phyloP scores from a whole-genome alignment of 495 filamentous ascomycete species.

The Articulospora tetracladia region DNA sequence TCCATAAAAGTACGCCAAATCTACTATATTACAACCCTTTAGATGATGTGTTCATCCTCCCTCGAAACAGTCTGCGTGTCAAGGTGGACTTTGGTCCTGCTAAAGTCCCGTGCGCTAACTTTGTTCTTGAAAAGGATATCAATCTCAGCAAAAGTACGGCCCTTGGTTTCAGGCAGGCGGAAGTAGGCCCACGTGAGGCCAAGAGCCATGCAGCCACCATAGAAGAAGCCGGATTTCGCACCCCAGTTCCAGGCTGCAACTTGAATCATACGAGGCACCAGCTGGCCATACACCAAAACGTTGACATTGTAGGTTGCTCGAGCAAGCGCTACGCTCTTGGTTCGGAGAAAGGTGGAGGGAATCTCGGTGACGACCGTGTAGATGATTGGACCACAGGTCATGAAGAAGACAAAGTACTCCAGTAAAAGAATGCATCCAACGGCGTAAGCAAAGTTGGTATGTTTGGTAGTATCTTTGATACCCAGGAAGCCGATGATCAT shows the following conservation, averaged over 20 bases:
- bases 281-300: neutral
- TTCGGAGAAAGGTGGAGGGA: conserved; percentile 45
- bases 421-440: conserved; percentile 43
- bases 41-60: neutral
- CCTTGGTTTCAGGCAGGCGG: conserved; percentile 65
- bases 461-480: conserved; percentile 45
- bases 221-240: conserved; percentile 48
- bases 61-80: neutral
- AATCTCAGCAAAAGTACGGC: conserved; percentile 66
- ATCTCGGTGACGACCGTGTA: conserved; percentile 59
- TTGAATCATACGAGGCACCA: conserved; percentile 41
- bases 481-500: conserved; percentile 20
- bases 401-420: conserved; percentile 42
- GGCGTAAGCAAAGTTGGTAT: conserved; percentile 31
- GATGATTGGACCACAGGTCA: conserved; percentile 53
- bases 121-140: conserved; percentile 55
- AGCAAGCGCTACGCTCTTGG: conserved; percentile 49
- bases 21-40: neutral
- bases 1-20: too few species aligned
- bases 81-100: neutral
- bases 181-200: conserved; percentile 41
- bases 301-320: conserved; percentile 47
- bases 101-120: neutral
- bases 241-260: conserved; percentile 51
- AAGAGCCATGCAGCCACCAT: conserved; percentile 43